phyloP scores from a whole-genome alignment of 345 rosid genomes.

The Kernera saxatilis region DNA sequence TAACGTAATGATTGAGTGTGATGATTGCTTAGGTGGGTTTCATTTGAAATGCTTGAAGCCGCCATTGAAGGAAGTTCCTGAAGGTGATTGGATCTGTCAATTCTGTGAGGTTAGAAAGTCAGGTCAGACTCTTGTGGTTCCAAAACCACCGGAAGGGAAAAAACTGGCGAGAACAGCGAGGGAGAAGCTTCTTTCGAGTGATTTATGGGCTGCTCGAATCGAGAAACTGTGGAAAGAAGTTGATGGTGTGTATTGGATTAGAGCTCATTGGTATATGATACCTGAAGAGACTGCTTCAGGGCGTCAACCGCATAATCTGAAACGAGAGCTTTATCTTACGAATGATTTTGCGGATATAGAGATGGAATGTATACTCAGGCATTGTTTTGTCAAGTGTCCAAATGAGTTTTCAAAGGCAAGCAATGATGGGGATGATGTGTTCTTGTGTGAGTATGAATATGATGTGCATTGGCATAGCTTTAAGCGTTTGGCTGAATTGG shows the following conservation, averaged over 20 bases:
- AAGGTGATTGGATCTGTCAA: constrained; percentile 83
- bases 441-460: constrained; percentile 87
- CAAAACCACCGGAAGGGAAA: constrained; percentile 60
- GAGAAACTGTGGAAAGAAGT: constrained; percentile 80
- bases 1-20: constrained; percentile 78
- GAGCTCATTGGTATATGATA: constrained; percentile 76
- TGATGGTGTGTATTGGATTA: constrained; percentile 64
- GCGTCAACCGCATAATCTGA: constrained; percentile 72
- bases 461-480: constrained; percentile 86
- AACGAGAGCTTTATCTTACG: constrained; percentile 73
- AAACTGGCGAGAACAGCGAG: constrained; percentile 59
- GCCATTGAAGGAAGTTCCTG: constrained; percentile 69
- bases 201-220: constrained; percentile 76
- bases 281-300: constrained; percentile 91
- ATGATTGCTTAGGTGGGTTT: constrained; percentile 84
- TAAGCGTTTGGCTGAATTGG: constrained; percentile 66
- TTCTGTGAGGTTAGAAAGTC: constrained; percentile 57
- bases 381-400: constrained; percentile 72
- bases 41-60: constrained; percentile 89
- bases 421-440: constrained; percentile 82
- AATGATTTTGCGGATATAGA: constrained; percentile 81
- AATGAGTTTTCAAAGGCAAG: constrained; percentile 63
- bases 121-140: constrained; percentile 48
- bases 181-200: constrained; percentile 86
- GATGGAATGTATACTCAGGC: constrained; percentile 81